phyloP scores from a whole-genome alignment of 1,284 basidiomycete species.

The Cryptococcus sp. region DNA sequence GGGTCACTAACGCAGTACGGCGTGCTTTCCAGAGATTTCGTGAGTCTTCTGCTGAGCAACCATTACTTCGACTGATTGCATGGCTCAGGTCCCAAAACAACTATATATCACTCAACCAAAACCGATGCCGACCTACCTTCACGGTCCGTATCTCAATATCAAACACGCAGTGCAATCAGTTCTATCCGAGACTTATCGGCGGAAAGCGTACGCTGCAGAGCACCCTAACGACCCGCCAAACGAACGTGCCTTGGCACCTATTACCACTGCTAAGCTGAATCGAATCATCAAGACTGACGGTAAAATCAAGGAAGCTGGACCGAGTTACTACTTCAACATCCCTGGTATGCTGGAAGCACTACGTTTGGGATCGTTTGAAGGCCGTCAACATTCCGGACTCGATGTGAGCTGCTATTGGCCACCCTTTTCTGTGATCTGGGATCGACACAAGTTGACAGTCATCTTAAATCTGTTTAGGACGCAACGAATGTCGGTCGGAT shows the following conservation, averaged over 20 bases:
- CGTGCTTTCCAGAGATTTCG: constrained; percentile 36
- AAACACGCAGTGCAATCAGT: constrained; percentile 49
- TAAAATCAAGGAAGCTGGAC: constrained; percentile 18
- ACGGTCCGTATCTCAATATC: constrained; percentile 49
- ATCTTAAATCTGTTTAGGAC: constrained; percentile 61
- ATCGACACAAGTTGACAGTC: constrained; percentile 1
- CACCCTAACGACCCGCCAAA: constrained; percentile 23
- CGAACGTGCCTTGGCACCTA: constrained; percentile 19
- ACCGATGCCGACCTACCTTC: constrained; percentile 43
- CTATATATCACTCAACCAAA: constrained; percentile 47
- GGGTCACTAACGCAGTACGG: neutral
- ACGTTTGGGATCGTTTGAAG: constrained; percentile 63
- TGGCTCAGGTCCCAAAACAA: constrained; percentile 47
- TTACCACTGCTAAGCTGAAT: constrained; percentile 24
- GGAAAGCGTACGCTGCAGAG: constrained; percentile 56
- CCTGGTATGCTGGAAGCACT: constrained; percentile 48
- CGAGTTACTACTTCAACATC: constrained; percentile 44
- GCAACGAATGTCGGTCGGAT: constrained; percentile 80
- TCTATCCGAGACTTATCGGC: constrained; percentile 57
- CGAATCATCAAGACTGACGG: constrained; percentile 8
- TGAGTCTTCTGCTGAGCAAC: constrained; percentile 11
- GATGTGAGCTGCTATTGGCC: constrained; percentile 65
- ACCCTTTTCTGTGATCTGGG: neutral
- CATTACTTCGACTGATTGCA: neutral
- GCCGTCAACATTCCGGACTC: constrained; percentile 80